Conservation (phyloP, 495 filamentous ascomycete species). For the Evansstolkia leycettana region DNA sequence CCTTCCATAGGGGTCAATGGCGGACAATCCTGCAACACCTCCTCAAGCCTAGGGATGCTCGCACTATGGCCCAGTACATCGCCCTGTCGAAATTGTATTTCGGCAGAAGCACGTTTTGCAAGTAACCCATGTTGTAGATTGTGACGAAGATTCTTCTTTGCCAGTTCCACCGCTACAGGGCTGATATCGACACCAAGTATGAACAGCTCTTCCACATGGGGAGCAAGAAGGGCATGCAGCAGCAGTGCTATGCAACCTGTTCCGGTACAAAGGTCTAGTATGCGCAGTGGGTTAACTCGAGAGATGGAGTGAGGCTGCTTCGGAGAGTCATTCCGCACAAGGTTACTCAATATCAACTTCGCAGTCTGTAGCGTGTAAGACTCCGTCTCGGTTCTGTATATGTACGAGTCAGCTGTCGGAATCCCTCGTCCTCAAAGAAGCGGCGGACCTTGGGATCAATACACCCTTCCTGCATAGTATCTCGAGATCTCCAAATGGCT, state of each 20-base stretch:
- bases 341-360: conserved; percentile 20
- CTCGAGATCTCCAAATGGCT: conserved; percentile 76
- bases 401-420: not conserved
- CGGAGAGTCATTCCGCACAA: conserved; percentile 1
- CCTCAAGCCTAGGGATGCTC: conserved; percentile 4
- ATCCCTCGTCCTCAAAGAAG: too few species aligned
- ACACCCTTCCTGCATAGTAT: conserved; percentile 67
- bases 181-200: conserved; percentile 31
- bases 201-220: conserved; percentile 14
- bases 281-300: conserved; percentile 24
- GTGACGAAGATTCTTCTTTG: conserved; percentile 44
- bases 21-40: conserved; percentile 4
- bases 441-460: conserved; percentile 63
- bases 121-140: conserved; percentile 29
- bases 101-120: conserved; percentile 10
- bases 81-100: conserved; percentile 37
- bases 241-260: conserved; percentile 83
- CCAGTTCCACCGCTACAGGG: conserved; percentile 44
- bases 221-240: conserved; percentile 43
- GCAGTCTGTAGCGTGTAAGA: conserved; percentile 48
- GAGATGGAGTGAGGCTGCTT: not conserved
- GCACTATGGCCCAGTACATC: conserved; percentile 38
- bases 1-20: not conserved
- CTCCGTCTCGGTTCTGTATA: conserved; percentile 56
- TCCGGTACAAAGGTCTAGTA: conserved; percentile 83